Evolutionary conservation across 2,329 filamentous ascomycete genomes (phyloP), one percentile per base, ranked within the genome.

Genomic region (Stachybotrys elegans): DNA sequence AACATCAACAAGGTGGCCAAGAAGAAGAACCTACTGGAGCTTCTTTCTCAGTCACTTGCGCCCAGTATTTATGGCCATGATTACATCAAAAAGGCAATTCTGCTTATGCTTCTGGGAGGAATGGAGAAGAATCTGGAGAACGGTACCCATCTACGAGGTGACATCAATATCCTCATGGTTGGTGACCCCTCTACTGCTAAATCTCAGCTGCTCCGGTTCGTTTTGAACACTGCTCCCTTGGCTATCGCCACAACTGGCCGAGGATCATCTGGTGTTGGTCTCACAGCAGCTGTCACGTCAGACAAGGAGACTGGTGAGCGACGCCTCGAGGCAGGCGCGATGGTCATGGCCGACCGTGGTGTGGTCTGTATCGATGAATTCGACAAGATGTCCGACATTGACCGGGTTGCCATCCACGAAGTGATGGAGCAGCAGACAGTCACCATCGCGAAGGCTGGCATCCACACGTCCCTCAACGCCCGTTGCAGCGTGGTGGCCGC

Each of bases 371-470:
- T 98, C 53, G 93, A 98, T 62, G 93, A 98, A 60, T 98, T 98
- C 55, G 93, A 98, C 72, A 98, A 98, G 68, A 98, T 98, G 93
- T 96, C 90, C 45, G 93, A 98, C 61, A 85, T 97, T 46, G 93
- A 98, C 67, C 83, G 93, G 62, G 93, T 98, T 4, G 93, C 93
- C 38, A 98, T 98, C 56, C 93, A 98, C 79, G 93, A 98, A 87
- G 93, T 98, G 53, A 98, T 98, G 93, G 93, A 98, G 69, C 93
- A 98, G 70, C 93, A 98, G 69, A 98, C 93, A 0, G 93, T 98
- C 48, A 98, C 93, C 13, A 98, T 98, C 58, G 93, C 93, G 42
- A 98, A 98, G 70, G 93, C 93, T 2, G 93, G 93, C 52, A 98
- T 98, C 47, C 93, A 98, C 67, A 98, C 93, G 0, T 95, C 91